A percentile compares a stretch with the other conserved stretches of the same genome.
Evolutionary conservation across 106 monocot species (phyloP).

Genomic region (Amphibolis antarctica): DNA sequence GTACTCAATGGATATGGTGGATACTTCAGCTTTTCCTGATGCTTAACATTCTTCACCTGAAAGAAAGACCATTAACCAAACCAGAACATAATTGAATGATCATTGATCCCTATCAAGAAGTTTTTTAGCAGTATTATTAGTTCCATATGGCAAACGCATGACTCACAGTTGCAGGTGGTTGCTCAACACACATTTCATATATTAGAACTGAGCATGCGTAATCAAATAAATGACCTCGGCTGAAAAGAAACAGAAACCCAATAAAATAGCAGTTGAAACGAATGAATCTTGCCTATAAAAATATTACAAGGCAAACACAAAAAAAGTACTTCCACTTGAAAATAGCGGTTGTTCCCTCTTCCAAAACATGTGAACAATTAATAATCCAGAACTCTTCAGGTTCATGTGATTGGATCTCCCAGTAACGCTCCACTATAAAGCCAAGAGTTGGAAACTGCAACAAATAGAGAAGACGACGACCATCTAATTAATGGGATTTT

Average conservation of each 20-base stretch:
- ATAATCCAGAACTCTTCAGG: constrained; percentile 98
- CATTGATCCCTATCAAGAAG: background rate
- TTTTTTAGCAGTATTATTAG: background rate
- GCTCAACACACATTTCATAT: constrained; percentile 95
- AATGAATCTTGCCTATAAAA: background rate
- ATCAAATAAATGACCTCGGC: constrained; percentile 84
- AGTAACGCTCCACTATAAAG: constrained; percentile 91
- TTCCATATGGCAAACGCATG: background rate
- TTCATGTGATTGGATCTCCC: constrained; percentile 96
- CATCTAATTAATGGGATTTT: background rate
- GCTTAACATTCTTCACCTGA: constrained; percentile 66
- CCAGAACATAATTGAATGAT: background rate
- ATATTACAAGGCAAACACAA: background rate
- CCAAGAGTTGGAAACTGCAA: constrained; percentile 92
- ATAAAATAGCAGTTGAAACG: background rate
- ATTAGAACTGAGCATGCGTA: constrained; percentile 62
- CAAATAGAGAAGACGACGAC: background rate
- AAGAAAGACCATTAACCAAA: constrained; percentile 1
- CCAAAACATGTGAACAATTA: constrained; percentile 76
- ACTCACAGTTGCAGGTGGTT: constrained; percentile 84
- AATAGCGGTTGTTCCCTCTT: constrained; percentile 59
- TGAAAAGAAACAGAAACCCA: constrained; percentile 14
- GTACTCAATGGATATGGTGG: constrained; percentile 96
- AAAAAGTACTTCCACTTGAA: constrained; percentile 72
- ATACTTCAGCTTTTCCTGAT: constrained; percentile 81